phyloP scores from a whole-genome alignment of 2,329 filamentous ascomycete genomes.

The Aspergillus sp. region DNA sequence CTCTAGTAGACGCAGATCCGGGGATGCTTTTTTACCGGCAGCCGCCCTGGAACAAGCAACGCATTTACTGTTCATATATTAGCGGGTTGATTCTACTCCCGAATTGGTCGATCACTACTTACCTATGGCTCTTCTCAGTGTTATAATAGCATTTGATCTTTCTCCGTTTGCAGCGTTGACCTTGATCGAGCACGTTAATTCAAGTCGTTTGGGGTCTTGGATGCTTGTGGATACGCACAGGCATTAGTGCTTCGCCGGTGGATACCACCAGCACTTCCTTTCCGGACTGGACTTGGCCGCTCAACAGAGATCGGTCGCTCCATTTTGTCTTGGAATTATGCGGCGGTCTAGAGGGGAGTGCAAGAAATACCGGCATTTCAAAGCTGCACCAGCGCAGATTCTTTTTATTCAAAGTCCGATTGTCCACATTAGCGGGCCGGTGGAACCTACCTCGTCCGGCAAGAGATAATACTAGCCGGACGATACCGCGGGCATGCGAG shows the following conservation, averaged over 20 bases:
- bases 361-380: no score
- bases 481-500: no score
- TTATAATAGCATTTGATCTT: constrained; percentile 9
- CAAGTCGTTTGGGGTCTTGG: neutral
- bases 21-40: constrained; percentile 5
- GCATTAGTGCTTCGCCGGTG: constrained; percentile 6
- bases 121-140: constrained; percentile 2
- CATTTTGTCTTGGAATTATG: neutral
- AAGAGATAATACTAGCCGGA: no score
- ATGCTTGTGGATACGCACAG: constrained; percentile 3
- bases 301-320: neutral
- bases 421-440: no score
- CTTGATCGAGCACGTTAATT: constrained; percentile 1
- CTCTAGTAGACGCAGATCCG: neutral
- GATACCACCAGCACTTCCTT: neutral
- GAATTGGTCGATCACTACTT: neutral
- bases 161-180: constrained; percentile 7
- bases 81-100: neutral
- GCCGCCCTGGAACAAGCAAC: constrained; percentile 6
- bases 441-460: no score
- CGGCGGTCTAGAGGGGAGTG: no score
- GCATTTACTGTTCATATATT: constrained; percentile 5
- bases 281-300: neutral
- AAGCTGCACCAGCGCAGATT: no score
- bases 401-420: no score